Base-by-base conservation (phyloP, 192 early-diverging fungal species). In the Piromyces finnis region DNA sequence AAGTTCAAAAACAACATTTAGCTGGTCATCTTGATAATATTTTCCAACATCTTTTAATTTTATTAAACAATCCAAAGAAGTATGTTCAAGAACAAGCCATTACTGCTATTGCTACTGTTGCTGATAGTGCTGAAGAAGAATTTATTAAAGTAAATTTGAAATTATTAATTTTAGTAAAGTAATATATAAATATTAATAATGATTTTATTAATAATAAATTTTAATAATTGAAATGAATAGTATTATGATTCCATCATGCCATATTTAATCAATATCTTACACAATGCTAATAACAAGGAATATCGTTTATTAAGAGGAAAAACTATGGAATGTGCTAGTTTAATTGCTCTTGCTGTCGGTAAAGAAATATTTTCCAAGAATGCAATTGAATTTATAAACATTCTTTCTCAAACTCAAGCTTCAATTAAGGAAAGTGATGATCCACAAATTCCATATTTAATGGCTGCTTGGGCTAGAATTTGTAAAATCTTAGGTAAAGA, bases 51-150 rank as follows among this genome's bases (percentile, higher is more conserved):
- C 90, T 98, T 78, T 83, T 96, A 83, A 85, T 90, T 17, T 92
- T 99, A 81, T 88, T 99, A 79, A 92, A 91, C 85, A 93, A 92
- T 28, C 86, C 87, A 28, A 94, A 93, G 84, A 94, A 90, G 32
- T 99, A 96, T 85, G 95, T 98, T 77, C 98, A 99, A 86, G 97
- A 99, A 85, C 97, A 99, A 86, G 96, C 96, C 32, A 94, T 99
- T 82, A 99, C 98, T 29, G 94, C 97, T 26, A 94, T 99, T 81
- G 96, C 97, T 78, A 96, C 95, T 1, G 92, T 98, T 29, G 98
- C 97, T 5, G 97, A 98, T 84, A 94, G 93, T 79, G 95, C 97
- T n/a, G 93, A 94, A 83, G 92, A 92, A 79, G 87, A 92, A 84
- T 98, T 98, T 82, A 87, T 87, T 79, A 93, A 95, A 30, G 85